Evolutionary conservation across 108 stramenopile genomes (phyloP).

Genomic region (Nitzschia palea): DNA sequence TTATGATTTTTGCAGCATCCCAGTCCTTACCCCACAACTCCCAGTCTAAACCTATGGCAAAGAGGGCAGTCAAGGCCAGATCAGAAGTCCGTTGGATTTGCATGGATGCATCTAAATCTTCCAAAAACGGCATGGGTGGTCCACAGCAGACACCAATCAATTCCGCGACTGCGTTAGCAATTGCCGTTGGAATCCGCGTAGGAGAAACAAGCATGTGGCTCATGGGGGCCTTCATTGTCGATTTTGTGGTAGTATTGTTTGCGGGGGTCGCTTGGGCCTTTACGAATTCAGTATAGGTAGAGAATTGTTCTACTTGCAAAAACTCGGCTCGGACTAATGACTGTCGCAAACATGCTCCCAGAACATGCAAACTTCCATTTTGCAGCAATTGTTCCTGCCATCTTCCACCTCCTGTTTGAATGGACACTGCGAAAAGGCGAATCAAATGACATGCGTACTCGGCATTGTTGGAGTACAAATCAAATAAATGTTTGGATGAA

Average conservation of each 20-base stretch:
- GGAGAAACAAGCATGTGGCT: conserved; percentile 26
- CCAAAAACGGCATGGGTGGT: conserved; percentile 29
- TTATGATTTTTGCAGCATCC: conserved; percentile 40
- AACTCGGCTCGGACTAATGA: conserved; percentile 62
- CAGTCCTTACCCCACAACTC: conserved; percentile 73
- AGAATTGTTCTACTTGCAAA: conserved; percentile 24
- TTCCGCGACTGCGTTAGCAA: conserved; percentile 47
- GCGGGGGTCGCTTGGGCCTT: conserved; percentile 36
- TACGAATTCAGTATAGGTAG: conserved; percentile 27
- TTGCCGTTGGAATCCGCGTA: conserved; percentile 39
- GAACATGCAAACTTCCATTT: conserved; percentile 64
- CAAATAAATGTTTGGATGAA: conserved; percentile 60
- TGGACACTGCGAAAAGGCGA: conserved; percentile 44
- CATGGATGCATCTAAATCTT: conserved; percentile 34
- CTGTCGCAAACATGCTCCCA: conserved; percentile 58
- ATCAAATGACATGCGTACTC: conserved; percentile 56
- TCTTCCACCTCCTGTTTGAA: conserved; percentile 66
- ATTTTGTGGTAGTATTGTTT: not conserved
- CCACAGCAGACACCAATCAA: conserved; percentile 72
- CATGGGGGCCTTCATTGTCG: conserved; percentile 29
- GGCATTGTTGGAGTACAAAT: conserved; percentile 55
- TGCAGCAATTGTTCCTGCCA: conserved; percentile 80
- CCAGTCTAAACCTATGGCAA: conserved; percentile 81
- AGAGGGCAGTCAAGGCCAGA: conserved; percentile 68
- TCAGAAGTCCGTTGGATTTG: conserved; percentile 74